Evolutionary conservation across 225 moss, liverwort and hornwort species (phyloP).

Genomic region (Pseudoscleropodium purum): DNA sequence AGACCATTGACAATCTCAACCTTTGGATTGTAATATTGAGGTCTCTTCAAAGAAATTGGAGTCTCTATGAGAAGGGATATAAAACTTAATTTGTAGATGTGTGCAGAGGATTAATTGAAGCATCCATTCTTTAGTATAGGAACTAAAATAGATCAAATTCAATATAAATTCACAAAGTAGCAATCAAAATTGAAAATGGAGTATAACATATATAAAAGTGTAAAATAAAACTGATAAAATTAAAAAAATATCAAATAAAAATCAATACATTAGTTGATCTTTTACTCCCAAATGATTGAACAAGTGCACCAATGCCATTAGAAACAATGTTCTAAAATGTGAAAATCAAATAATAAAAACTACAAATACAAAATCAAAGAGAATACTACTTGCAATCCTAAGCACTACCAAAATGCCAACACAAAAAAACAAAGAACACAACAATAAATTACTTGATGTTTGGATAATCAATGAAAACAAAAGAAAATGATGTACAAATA

Average conservation of each 20-base stretch:
- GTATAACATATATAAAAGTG: neutral
- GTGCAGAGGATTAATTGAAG: neutral
- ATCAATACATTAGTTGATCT: neutral
- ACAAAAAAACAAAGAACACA: no score
- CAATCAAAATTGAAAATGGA: neutral
- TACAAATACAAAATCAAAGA: neutral
- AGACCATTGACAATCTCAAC: neutral
- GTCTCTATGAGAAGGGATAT: neutral
- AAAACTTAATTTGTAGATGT: rapidly evolving
- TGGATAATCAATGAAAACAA: no score
- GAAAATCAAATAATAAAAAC: neutral
- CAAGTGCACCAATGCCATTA: neutral
- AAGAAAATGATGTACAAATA: no score
- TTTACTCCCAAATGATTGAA: rapidly evolving
- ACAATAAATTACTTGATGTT: no score
- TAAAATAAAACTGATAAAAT: neutral
- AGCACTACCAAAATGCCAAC: neutral
- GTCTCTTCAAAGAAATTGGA: neutral
- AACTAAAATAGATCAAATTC: neutral
- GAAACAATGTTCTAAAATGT: rapidly evolving
- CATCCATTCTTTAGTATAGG: neutral
- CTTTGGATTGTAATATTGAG: rapidly evolving
- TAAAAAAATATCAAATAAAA: neutral
- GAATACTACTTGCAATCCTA: neutral
- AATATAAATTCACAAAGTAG: neutral